Evolutionary conservation across 306 rosid genomes (phyloP), one percentile per base, ranked within the genome.

Genomic region (Sphenostylis stenocarpa): DNA sequence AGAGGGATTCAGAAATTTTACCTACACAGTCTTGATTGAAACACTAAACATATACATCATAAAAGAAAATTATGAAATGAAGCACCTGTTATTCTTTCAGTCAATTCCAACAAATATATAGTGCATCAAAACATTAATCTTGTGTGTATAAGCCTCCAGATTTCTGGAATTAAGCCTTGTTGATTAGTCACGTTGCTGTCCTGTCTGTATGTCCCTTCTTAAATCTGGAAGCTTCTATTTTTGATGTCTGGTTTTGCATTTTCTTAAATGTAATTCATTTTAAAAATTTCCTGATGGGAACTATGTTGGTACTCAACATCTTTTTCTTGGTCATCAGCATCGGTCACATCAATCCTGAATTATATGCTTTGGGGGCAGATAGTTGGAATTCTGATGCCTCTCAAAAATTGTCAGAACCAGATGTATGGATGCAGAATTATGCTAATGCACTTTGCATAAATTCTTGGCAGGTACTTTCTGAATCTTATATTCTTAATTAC

Each of bases 401-500:
- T 53, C 74, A 47, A 78, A 67, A 83, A 77, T 86, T 58, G 67
- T 79, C 88, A 53, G 81, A 86, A 72, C 78, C 84, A 68, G 88
- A 87, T 69, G 71, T 78, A 72, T 90, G 91, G 96, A 87, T 92
- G 93, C 84, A 81, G 71, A 87, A 88, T 90, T 92, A 94, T 79
- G 96, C 81, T 67, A 90, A 90, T 61, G 84, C 80, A 19, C 88
- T 94, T 23, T 94, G 98, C 81, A 87, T 88, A 68, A 94, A 94
- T 88, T 83, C 97, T 76, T 94, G 98, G 98, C 97, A 94, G 98
- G 98, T 94, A 78, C 69, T 21, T 19, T 73, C 47, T 58, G 63
- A 77, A 69, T 64, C 65, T 55, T 70, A 1, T 45, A 61, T 66
- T 80, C 34, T 45, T 48, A 31, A 62, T 73, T 73, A 21, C 43